Conservation (phyloP, 2,329 filamentous ascomycete species). For the Aspergillus piperis region DNA sequence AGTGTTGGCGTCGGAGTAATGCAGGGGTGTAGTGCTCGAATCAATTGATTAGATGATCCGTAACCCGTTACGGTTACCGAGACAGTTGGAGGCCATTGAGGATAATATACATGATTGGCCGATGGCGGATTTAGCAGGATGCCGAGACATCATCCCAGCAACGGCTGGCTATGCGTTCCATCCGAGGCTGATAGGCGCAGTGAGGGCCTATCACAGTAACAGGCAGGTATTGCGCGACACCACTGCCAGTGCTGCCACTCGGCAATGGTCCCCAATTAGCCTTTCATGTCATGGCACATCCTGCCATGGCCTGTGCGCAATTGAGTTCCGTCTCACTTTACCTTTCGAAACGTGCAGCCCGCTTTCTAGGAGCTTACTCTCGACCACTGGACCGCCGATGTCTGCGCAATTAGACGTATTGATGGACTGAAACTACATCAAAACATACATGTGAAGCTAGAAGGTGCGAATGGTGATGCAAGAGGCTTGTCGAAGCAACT, state of each 20-base stretch:
- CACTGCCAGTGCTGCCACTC: neutral
- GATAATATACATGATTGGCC: conserved; percentile 5
- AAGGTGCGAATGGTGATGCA: neutral
- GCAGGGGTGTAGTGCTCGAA: neutral
- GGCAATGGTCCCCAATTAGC: neutral
- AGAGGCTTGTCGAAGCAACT: neutral
- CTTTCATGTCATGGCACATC: neutral
- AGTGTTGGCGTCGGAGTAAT: neutral
- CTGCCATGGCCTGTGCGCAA: neutral
- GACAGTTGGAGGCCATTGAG: neutral
- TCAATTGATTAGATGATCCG: conserved; percentile 4
- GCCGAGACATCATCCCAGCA: conserved; percentile 8
- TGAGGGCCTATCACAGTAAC: neutral
- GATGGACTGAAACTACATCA: too few relatives aligned
- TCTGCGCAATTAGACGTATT: neutral
- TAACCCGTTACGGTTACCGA: conserved; percentile 6
- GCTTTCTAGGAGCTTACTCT: neutral
- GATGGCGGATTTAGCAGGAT: neutral
- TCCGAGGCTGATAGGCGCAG: neutral
- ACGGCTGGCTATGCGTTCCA: neutral
- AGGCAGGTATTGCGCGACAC: neutral
- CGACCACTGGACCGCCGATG: neutral
- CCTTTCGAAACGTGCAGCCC: neutral
- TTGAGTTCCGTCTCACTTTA: neutral
- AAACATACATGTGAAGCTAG: neutral